Percentiles rank a stretch among this genome's conserved stretches.
Conservation (phyloP, 176 grass and related monocot species). For the Ensete glaucum region DNA sequence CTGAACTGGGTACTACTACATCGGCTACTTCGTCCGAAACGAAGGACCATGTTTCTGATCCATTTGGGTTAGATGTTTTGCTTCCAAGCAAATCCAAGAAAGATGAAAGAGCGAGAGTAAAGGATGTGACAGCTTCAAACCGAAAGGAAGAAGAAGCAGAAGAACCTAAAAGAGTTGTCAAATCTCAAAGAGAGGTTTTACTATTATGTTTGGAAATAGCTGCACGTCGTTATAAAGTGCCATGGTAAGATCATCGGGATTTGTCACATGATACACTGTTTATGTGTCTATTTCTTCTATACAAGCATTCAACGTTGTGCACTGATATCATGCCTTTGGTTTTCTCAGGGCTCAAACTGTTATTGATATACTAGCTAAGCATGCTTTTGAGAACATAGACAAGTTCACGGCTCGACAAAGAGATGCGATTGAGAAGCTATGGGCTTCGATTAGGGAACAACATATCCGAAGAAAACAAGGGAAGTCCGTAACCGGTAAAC, state of each 20-base stretch:
- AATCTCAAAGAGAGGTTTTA: constrained; percentile 60
- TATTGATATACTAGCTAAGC: constrained; percentile 74
- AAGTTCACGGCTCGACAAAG: constrained; percentile 61
- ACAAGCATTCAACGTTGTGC: neutral
- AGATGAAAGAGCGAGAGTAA: constrained; percentile 36
- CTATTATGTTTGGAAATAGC: constrained; percentile 80
- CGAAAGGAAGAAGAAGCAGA: constrained; percentile 37
- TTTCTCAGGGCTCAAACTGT: constrained; percentile 69
- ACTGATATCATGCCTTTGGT: neutral
- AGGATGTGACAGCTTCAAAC: constrained; percentile 29
- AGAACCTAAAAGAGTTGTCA: constrained; percentile 45
- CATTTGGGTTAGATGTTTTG: constrained; percentile 71
- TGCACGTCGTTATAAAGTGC: constrained; percentile 64
- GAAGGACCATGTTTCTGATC: constrained; percentile 44
- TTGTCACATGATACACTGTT: neutral
- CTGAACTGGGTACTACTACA: neutral
- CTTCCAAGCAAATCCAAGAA: constrained; percentile 50
- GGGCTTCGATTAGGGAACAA: constrained; percentile 88
- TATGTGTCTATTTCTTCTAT: neutral
- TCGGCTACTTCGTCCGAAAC: constrained; percentile 6
- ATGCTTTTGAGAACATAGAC: constrained; percentile 57
- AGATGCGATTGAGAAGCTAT: constrained; percentile 59
- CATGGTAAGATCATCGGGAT: constrained; percentile 34
- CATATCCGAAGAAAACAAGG: constrained; percentile 77
- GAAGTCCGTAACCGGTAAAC: constrained; percentile 79